A percentile compares a stretch with the other conserved stretches of the same genome.
Conservation (phyloP, 192 early-diverging fungal species). For the Backusella westeae region DNA sequence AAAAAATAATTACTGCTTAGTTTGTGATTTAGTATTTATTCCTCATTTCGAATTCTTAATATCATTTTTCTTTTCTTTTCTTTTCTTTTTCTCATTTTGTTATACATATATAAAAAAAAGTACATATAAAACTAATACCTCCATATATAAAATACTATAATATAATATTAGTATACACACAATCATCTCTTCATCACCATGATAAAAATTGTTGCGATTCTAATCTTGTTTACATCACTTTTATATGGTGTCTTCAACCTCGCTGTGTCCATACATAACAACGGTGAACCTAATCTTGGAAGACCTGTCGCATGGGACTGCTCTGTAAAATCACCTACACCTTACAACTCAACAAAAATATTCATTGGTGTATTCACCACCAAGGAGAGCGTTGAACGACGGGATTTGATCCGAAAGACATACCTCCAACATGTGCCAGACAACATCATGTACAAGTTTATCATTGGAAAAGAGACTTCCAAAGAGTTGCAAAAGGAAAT, state of each 20-base stretch:
- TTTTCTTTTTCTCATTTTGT: not conserved
- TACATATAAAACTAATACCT: not conserved
- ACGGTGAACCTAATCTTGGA: slow-evolving; percentile 26
- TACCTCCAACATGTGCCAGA: slow-evolving; percentile 25
- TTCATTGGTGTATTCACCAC: slow-evolving; percentile 38
- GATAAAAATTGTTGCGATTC: not conserved
- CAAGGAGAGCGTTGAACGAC: slow-evolving; percentile 14
- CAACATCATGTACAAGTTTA: slow-evolving; percentile 35
- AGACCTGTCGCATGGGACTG: slow-evolving; percentile 24
- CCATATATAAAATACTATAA: not conserved
- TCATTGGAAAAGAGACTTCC: slow-evolving; percentile 13
- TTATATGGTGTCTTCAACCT: not conserved
- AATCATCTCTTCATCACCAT: not conserved
- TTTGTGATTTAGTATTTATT: not conserved
- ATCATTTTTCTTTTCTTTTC: not conserved
- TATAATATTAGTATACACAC: not conserved
- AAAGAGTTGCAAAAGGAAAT: slow-evolving; percentile 21
- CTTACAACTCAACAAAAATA: slow-evolving; percentile 13
- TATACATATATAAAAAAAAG: not conserved
- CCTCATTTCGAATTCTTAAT: not conserved
- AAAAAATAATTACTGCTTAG: not conserved
- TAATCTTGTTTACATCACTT: not conserved
- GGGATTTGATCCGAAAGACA: slow-evolving; percentile 29
- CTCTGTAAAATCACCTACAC: not conserved
- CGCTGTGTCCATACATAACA: not conserved